A percentile compares a stretch with the other conserved stretches of the same genome.
Conservation (phyloP, 441 rosid genomes). For the Pelargonium fulgidum region DNA sequence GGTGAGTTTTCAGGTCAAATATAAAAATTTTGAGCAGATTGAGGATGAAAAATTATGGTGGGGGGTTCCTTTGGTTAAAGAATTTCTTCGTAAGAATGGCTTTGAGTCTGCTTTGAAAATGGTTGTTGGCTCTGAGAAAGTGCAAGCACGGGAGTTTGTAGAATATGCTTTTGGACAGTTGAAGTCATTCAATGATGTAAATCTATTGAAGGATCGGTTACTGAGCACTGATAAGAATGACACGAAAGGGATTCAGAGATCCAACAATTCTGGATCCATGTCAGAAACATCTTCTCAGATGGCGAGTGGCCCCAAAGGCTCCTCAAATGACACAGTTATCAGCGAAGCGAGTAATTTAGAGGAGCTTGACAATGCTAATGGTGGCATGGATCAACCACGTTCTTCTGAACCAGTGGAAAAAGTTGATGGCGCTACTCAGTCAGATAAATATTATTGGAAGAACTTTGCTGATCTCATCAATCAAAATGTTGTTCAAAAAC, state of each 20-base stretch:
- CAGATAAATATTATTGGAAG: conserved; percentile 59
- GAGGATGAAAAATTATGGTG: conserved; percentile 79
- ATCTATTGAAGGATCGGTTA: conserved; percentile 33
- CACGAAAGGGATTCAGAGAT: conserved; percentile 22
- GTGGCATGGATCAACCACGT: conserved; percentile 22
- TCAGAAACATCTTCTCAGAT: conserved; percentile 31
- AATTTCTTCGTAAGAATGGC: conserved; percentile 56
- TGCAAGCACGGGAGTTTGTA: conserved; percentile 82
- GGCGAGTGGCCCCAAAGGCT: conserved; percentile 24
- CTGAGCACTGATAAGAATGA: conserved; percentile 24
- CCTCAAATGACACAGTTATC: conserved; percentile 24
- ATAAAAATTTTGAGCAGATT: conserved; percentile 68
- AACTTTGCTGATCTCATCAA: conserved; percentile 52
- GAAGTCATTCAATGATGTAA: conserved; percentile 58
- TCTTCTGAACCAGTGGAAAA: conserved; percentile 24
- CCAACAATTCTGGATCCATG: conserved; percentile 19
- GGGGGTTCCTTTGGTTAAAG: conserved; percentile 64
- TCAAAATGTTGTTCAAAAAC: conserved; percentile 61
- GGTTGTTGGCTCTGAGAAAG: conserved; percentile 54
- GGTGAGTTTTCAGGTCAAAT: conserved; percentile 54
- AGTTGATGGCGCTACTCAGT: conserved; percentile 31
- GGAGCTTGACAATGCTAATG: conserved; percentile 21
- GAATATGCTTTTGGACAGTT: conserved; percentile 83
- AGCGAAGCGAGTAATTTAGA: conserved; percentile 23
- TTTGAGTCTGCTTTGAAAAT: conserved; percentile 56